Evolutionary conservation across 495 filamentous ascomycete species (phyloP), one percentile per base, ranked within the genome.

Genomic region (Tricharina praecox): DNA sequence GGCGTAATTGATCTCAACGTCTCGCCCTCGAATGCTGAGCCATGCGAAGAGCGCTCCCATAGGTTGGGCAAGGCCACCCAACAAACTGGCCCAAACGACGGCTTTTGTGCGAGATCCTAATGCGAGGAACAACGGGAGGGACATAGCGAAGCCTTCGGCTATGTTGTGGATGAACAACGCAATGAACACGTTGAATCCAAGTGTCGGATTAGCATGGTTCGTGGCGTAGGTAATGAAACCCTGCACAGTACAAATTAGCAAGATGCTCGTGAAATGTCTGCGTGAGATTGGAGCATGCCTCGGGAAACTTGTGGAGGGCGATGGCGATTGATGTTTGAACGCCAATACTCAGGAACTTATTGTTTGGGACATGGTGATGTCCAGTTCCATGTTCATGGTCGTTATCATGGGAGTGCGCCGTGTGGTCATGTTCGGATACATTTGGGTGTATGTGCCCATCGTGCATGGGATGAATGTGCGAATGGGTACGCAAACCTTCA

Each of bases 171-270:
- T 87, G 59, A 90, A 94, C 2, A 97, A 73, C 0, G 90, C 90
- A 54, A 96, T 71, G 67, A 97, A 97, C 26, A 97, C 82, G 28
- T 83, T 77, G 56, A 93, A 72, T 10, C 92, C 90, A 2, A 97
- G 77, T 0, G 68, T 67, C 0, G 90, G 85, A 57, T 81, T 94
- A 24, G 85, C 92, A 52, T 97, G 92, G 63, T 96, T 97, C 10
- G 90, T 95, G 7, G 90, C 88, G 62, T 90, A 97, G 23, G 92
- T 97, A 48, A 97, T 95, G 65, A 97, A 96, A 23, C 90, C 90
- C 64, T 54, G 23, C 5, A 18, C 4, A 25, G 15, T 36, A 15
- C 37, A 25, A 26, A 25, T 41, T 1, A 33, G 5, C 36, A 39
- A 39, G 30, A 37, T 13, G 16, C 15, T 15, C 16, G 28, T 15